Conservation (phyloP, 441 rosid species). For the Corymbia citriodora region DNA sequence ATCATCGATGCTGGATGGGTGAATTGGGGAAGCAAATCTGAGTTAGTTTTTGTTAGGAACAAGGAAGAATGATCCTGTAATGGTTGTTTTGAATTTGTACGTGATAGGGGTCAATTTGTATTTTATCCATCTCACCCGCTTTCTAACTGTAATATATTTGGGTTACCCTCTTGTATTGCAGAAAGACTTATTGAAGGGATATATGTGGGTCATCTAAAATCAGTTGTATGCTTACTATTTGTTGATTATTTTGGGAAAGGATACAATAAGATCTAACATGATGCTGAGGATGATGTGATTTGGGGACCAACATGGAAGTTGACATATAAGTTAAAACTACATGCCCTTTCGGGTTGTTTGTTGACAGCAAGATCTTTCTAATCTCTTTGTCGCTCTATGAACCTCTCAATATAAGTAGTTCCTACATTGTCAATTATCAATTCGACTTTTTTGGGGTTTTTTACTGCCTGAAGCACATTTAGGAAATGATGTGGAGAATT, state of each 20-base stretch:
- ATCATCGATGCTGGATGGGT: neutral
- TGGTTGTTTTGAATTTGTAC: neutral
- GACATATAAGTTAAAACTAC: neutral
- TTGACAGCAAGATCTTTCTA: neutral
- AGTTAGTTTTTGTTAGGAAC: neutral
- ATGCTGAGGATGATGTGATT: neutral
- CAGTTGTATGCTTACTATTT: neutral
- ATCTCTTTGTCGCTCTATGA: neutral
- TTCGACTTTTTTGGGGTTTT: neutral
- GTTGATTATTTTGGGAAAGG: neutral
- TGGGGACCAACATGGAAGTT: neutral
- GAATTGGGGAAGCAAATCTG: slow-evolving; percentile 16
- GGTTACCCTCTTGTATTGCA: neutral
- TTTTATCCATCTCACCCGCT: neutral
- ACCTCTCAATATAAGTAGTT: neutral
- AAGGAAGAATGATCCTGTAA: neutral
- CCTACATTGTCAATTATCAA: neutral
- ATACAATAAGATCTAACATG: neutral
- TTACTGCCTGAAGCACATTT: neutral
- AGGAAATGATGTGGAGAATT: neutral
- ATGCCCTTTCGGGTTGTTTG: neutral
- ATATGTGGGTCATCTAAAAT: neutral
- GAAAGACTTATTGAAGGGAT: neutral
- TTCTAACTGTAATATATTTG: neutral
- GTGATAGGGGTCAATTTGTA: neutral